A percentile compares a stretch with the other conserved stretches of the same genome.
Evolutionary conservation across 148 eudicot genomes (phyloP).

Genomic region (Spergularia marina): DNA sequence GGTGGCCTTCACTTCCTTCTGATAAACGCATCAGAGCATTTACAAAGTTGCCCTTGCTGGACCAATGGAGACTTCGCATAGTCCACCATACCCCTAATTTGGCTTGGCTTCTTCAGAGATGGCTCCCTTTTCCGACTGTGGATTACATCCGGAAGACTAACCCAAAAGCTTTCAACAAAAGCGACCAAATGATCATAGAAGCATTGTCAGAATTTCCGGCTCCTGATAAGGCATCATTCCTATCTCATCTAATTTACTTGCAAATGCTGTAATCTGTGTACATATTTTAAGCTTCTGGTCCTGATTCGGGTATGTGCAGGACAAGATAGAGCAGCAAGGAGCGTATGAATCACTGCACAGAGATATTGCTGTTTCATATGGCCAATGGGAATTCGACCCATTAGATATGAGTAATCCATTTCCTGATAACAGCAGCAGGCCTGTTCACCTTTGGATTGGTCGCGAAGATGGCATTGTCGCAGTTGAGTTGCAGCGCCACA

Average conservation of each 20-base stretch:
- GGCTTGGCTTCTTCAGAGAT: conserved; percentile 33
- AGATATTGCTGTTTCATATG: conserved; percentile 25
- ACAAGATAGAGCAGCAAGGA: conserved; percentile 34
- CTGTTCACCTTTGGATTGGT: conserved; percentile 41
- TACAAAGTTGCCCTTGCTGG: conserved; percentile 21
- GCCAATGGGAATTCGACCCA: conserved; percentile 45
- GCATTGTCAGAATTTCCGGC: neutral
- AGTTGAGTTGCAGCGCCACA: conserved; percentile 20
- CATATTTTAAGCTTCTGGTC: too few relatives aligned
- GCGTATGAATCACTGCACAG: conserved; percentile 32
- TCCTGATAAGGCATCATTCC: conserved; percentile 24
- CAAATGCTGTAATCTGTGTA: neutral
- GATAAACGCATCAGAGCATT: conserved; percentile 11
- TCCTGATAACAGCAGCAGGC: conserved; percentile 17
- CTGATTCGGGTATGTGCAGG: conserved; percentile 17
- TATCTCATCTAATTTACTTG: neutral
- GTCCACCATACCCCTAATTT: conserved; percentile 29
- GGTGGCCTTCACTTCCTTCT: conserved; percentile 41
- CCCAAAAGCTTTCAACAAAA: conserved; percentile 26
- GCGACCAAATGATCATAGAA: conserved; percentile 11
- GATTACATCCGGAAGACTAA: conserved; percentile 19
- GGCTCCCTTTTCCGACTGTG: conserved; percentile 25
- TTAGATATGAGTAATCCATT: conserved; percentile 34
- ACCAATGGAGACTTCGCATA: conserved; percentile 25
- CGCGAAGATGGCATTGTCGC: conserved; percentile 31